These are phyloP conservation scores for Fonsecaea monophora DNA, from an alignment of 2,329 filamentous ascomycete species.

Conservation along the genomic window DNA sequence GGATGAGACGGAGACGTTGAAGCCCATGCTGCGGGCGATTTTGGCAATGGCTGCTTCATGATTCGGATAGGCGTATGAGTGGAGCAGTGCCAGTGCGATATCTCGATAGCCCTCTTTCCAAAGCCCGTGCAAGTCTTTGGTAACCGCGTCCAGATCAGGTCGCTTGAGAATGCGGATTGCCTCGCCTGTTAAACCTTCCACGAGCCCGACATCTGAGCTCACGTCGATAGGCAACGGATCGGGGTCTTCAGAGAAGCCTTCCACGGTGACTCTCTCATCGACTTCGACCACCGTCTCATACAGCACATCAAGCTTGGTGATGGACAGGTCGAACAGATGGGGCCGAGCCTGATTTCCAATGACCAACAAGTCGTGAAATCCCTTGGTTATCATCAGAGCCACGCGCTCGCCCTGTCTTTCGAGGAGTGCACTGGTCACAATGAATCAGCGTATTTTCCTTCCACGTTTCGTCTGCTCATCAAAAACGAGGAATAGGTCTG, in stretches of 20 bases:
- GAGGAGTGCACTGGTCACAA: conserved; percentile 84
- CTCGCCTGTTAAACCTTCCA: conserved; percentile 21
- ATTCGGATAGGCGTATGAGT: conserved; percentile 86
- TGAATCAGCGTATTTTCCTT: conserved; percentile 80
- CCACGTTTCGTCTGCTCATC: conserved; percentile 21
- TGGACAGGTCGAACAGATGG: conserved; percentile 87
- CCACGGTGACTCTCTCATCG: conserved; percentile 73
- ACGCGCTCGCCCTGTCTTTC: conserved; percentile 90
- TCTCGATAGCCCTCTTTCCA: conserved; percentile 36
- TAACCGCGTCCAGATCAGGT: conserved; percentile 57
- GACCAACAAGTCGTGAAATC: conserved; percentile 82
- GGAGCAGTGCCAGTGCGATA: conserved; percentile 59
- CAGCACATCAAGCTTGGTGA: conserved; percentile 82
- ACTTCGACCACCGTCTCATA: conserved; percentile 85
- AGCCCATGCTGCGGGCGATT: conserved; percentile 79
- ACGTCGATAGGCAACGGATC: not conserved
- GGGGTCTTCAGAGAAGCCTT: conserved; percentile 39
- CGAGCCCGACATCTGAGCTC: conserved; percentile 12
- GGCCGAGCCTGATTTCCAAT: conserved; percentile 92
- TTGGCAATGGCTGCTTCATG: conserved; percentile 82
- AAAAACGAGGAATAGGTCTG: conserved; percentile 1
- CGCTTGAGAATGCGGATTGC: conserved; percentile 24
- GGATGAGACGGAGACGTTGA: conserved; percentile 75
- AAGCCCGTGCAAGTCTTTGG: conserved; percentile 64
- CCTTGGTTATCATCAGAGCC: conserved; percentile 83